phyloP scores from a whole-genome alignment of 345 rosid genomes.

The Brassica nigra region DNA sequence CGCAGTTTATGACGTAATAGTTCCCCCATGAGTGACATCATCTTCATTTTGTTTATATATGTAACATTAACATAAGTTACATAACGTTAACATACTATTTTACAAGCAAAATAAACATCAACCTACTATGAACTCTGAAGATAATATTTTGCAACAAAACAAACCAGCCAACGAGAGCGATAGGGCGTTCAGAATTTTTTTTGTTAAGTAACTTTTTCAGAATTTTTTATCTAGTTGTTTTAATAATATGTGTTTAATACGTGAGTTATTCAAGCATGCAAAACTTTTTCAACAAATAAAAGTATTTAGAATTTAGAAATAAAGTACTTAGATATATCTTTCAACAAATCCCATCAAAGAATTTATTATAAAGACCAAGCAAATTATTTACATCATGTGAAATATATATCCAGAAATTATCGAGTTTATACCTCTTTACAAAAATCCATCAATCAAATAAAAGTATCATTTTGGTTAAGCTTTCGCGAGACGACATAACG shows the following conservation, averaged over 20 bases:
- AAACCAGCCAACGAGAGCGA: neutral
- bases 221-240: too few species aligned
- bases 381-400: neutral
- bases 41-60: neutral
- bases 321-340: neutral
- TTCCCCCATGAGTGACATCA: constrained; percentile 20
- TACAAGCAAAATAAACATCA: too few species aligned
- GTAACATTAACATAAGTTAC: neutral
- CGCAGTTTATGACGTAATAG: constrained; percentile 18
- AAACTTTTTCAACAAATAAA: too few species aligned
- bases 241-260: too few species aligned
- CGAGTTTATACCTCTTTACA: neutral
- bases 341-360: neutral
- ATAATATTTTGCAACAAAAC: neutral
- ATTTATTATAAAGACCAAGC: neutral
- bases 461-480: neutral
- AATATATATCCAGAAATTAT: neutral
- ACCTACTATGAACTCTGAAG: neutral
- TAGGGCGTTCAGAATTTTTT: neutral
- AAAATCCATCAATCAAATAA: neutral
- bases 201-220: too few species aligned
- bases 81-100: too few species aligned
- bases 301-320: too few species aligned
- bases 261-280: too few species aligned
- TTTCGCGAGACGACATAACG: constrained; percentile 11